Evolutionary conservation across 345 rosid genomes (phyloP), one percentile per base, ranked within the genome.

Genomic region (Carallia brachiata): DNA sequence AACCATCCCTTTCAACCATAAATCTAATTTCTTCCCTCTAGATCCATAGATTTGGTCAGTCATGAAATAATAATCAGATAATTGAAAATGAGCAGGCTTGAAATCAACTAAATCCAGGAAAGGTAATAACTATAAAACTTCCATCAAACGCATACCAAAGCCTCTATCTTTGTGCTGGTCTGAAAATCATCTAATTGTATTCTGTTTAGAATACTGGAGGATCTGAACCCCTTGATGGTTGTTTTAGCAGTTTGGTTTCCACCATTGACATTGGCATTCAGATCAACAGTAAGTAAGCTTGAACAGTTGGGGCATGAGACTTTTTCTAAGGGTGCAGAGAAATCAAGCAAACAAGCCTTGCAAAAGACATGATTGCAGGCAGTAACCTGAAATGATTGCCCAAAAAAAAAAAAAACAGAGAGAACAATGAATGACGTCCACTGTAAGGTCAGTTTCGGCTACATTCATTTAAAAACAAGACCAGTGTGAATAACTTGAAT

Each of bases 81-180:
- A 44, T 44, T 67, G 63, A 40, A 57, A 27, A 32, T 15, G 10
- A 60, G 62, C 58, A 52, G 48, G 8, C 6, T 63, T 36, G 2
- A 44, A 12, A 56, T 48, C 36, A 50, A 27, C 13, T 40, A 18
- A 34, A 36, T 7, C 4, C 59, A 55, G 48, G 18, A 44, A 50
- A 2, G 31, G 36, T 28, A 8, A 18, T 19, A 44, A 44, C 44
- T 13, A 65, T 36, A 59, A 0, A 16, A 57, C 67, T 66, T 61
- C 61, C 36, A 61, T 69, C 62, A 36, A 77, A 47, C 16, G 67
- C 88, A 54, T 84, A 95, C 99, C 96, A 95, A 83, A 73, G 99
- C 99, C 78, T 95, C 99, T 67, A 95, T 91, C 81, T 94, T 95
- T 66, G 99, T 95, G 85, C 99, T 95, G 23, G 99, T 86, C 84